Base-by-base conservation (phyloP, 768 basidiomycete genomes). In the Podaxis sp. region DNA sequence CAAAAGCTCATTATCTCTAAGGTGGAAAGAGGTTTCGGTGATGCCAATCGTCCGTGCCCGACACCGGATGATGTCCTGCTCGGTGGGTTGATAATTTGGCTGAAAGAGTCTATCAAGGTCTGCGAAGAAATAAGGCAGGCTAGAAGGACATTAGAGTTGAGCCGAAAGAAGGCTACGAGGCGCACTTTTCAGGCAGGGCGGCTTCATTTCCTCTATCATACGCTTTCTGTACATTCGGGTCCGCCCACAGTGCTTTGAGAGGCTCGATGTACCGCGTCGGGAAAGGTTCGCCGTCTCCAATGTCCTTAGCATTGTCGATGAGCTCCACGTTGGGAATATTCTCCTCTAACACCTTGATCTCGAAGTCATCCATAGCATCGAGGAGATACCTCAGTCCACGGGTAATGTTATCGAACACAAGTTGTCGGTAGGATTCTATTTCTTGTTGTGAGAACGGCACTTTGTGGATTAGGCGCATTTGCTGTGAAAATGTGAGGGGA, bases 381-480 rank as follows among this genome's bases (percentile, higher is more conserved):
- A 97, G 79, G 44, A 95, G 79, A 62, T 86, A 85, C 50, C 84
- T 82, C 75, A 98, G 83, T 2, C 95, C 97, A 7, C 89, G 84
- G 1, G 91, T 90, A 32, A 99, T 74, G 74, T 99, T 98, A 68
- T 89, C 89, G 72, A 96, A 99, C 9, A 95, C 87, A 48, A 97
- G 86, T 68, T 96, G 95, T 1, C 95, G 87, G 67, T 90, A 97
- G 14, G 81, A 85, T 73, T 98, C 95, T 40, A 91, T 82, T 72
- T 98, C 97, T 67, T 86, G 82, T 0, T 82, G 55, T 0, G 88
- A 83, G 75, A 97, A 99, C 0, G 91, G 89, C 1, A 93, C 78
- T 61, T 86, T 83, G 74, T 98, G 95, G 53, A 99, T 97, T 40
- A 97, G 79, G 40, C 95, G 88, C 95, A 98, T 98, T 89, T 98